Evolutionary conservation across 331 rosid species (phyloP).

Genomic region (Erythrophleum ivorense): DNA sequence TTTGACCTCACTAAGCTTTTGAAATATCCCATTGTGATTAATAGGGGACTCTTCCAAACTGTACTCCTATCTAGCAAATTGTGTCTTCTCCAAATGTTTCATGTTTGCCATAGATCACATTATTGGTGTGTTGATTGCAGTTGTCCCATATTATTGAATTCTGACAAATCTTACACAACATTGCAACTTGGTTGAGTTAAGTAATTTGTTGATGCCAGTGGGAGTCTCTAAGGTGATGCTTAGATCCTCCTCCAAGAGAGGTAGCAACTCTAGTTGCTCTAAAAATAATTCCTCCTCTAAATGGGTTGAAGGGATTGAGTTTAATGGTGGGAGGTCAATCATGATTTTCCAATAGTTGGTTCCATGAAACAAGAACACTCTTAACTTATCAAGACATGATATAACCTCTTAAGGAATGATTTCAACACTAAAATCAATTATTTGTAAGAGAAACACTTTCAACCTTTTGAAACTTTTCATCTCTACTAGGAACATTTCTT

Average conservation of each 20-base stretch:
- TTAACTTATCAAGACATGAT: background rate
- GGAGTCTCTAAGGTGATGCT: background rate
- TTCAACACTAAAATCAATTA: no score
- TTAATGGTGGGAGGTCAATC: background rate
- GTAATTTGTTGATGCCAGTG: background rate
- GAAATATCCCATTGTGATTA: background rate
- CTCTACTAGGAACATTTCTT: no score
- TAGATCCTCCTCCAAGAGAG: background rate
- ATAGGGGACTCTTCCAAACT: background rate
- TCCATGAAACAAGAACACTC: conserved; percentile 7
- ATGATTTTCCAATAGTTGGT: no score
- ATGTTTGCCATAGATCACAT: background rate
- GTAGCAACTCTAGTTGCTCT: background rate
- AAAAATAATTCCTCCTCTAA: no score
- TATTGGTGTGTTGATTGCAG: no score
- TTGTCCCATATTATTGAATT: background rate
- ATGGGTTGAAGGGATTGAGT: no score
- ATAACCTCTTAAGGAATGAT: background rate
- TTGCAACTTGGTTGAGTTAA: background rate
- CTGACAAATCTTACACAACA: background rate
- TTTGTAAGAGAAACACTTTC: no score
- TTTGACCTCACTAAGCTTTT: background rate
- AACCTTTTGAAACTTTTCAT: background rate
- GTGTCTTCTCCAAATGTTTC: background rate
- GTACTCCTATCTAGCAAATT: background rate